phyloP scores from a whole-genome alignment of 495 filamentous ascomycete genomes.

The Chaetomium fimeti region DNA sequence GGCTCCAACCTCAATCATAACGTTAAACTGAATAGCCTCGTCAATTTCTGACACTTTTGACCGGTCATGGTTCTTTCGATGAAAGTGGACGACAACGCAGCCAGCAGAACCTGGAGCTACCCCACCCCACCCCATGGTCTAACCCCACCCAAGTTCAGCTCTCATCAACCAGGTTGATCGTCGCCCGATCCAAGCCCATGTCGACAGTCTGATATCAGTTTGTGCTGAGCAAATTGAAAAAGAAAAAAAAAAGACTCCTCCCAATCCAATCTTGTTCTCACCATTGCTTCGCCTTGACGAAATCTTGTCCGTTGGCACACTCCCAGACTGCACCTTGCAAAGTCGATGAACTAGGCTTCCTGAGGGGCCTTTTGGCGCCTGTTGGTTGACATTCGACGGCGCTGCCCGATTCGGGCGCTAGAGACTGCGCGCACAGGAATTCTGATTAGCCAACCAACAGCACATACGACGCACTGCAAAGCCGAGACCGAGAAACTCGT shows the following conservation, averaged over 20 bases:
- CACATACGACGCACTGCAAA: background rate
- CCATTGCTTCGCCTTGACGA: background rate
- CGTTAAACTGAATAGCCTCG: background rate
- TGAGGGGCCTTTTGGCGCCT: background rate
- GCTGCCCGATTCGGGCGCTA: background rate
- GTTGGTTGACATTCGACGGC: background rate
- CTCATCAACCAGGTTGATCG: background rate
- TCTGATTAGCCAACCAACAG: background rate
- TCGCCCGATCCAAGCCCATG: background rate
- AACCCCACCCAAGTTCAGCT: conserved; percentile 19
- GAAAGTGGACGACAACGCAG: conserved; percentile 6
- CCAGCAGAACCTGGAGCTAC: background rate
- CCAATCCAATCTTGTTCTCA: background rate
- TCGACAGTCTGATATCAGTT: no score
- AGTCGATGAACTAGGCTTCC: background rate
- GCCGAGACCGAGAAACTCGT: background rate
- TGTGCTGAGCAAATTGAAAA: no score
- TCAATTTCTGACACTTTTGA: background rate
- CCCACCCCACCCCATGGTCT: background rate
- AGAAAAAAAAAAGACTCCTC: background rate
- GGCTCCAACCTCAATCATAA: background rate
- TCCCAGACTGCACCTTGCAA: background rate
- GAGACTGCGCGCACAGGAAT: background rate
- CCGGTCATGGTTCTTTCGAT: background rate
- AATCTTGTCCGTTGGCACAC: background rate